Percentiles rank a stretch among this genome's conserved stretches.
Evolutionary conservation across 768 basidiomycete genomes (phyloP).

Genomic region (Tephrocybe sp.): DNA sequence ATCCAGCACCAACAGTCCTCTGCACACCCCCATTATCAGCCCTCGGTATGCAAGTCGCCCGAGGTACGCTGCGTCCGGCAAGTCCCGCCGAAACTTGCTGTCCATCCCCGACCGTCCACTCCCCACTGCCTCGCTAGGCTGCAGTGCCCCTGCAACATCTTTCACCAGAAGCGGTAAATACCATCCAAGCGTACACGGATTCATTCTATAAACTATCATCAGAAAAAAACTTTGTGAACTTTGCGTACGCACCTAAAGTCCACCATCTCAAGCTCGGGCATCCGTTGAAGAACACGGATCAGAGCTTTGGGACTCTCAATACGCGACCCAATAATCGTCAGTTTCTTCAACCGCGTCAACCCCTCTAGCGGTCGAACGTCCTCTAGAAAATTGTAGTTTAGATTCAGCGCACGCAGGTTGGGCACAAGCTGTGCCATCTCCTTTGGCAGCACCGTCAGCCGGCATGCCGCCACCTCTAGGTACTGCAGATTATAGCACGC

Average conservation of each 20-base stretch:
- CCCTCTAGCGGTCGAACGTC: slow-evolving; percentile 66
- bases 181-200: slow-evolving; percentile 94
- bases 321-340: slow-evolving; percentile 84
- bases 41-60: slow-evolving; percentile 89
- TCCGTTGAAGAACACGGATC: slow-evolving; percentile 65
- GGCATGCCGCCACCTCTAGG: slow-evolving; percentile 87
- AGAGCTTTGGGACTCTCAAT: slow-evolving; percentile 72
- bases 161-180: slow-evolving; percentile 85
- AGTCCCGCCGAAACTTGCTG: slow-evolving; percentile 79
- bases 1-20: slow-evolving; percentile 70
- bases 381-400: slow-evolving; percentile 96
- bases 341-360: slow-evolving; percentile 71
- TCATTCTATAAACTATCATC: slow-evolving; percentile 57
- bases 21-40: slow-evolving; percentile 76
- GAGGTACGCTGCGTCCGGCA: slow-evolving; percentile 87
- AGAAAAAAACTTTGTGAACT: slow-evolving; percentile 12
- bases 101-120: slow-evolving; percentile 40
- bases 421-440: slow-evolving; percentile 66
- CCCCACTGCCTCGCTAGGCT: slow-evolving; percentile 47
- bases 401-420: slow-evolving; percentile 86
- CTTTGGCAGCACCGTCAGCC: slow-evolving; percentile 70
- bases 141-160: slow-evolving; percentile 63
- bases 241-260: slow-evolving; percentile 85
- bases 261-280: slow-evolving; percentile 82
- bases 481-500: slow-evolving; percentile 89